These are phyloP conservation scores for Setomelanomma holmii DNA, from an alignment of 2,329 filamentous ascomycete species.

Conservation along the genomic window DNA sequence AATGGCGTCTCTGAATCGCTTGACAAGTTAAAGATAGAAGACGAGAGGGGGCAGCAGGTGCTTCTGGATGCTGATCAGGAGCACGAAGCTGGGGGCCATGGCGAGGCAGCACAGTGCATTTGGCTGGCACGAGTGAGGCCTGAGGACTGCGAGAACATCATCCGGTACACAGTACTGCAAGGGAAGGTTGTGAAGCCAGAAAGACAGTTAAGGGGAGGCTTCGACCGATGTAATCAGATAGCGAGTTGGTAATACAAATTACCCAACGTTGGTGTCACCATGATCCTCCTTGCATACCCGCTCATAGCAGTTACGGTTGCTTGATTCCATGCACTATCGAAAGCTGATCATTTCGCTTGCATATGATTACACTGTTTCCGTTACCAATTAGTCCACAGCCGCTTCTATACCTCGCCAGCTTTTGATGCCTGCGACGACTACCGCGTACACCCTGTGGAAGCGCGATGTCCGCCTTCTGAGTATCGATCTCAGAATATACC, in stretches of 20 bases:
- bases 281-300: neutral
- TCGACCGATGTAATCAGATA: slow-evolving; percentile 80
- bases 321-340: too few species aligned
- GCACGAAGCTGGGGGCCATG: slow-evolving; percentile 46
- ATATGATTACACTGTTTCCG: too few species aligned
- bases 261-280: neutral
- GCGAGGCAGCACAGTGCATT: slow-evolving; percentile 80
- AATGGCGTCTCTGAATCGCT: slow-evolving; percentile 32
- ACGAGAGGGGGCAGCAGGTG: slow-evolving; percentile 47
- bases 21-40: slow-evolving; percentile 47
- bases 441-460: too few species aligned
- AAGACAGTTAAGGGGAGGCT: slow-evolving; percentile 84
- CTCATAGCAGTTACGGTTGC: too few species aligned
- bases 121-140: slow-evolving; percentile 87
- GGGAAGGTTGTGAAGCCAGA: slow-evolving; percentile 94
- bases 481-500: too few species aligned
- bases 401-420: too few species aligned
- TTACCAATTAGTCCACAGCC: too few species aligned
- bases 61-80: slow-evolving; percentile 41
- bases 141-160: slow-evolving; percentile 91
- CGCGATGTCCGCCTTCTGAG: too few species aligned
- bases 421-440: too few species aligned
- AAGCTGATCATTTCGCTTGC: too few species aligned
- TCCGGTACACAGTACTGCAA: slow-evolving; percentile 87
- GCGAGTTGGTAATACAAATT: slow-evolving; percentile 77